Percentiles rank a stretch among this genome's conserved stretches.
Conservation (phyloP, 2,329 filamentous ascomycete species). For the Juglanconis oblonga region DNA sequence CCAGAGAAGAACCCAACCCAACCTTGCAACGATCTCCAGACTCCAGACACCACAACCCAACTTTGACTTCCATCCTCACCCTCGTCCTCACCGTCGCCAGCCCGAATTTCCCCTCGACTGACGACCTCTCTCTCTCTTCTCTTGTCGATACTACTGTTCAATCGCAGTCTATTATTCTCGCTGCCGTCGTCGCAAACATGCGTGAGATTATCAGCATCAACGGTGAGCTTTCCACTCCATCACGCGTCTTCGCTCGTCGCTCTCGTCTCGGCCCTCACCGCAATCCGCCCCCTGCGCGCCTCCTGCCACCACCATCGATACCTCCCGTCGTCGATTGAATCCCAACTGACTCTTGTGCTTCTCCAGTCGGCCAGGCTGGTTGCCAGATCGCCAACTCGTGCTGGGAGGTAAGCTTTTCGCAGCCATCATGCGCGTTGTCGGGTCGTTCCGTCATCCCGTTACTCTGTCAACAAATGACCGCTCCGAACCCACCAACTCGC, state of each 20-base stretch:
- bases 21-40: slow-evolving; percentile 1
- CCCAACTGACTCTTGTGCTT: slow-evolving; percentile 49
- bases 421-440: slow-evolving; percentile 5
- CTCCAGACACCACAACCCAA: slow-evolving; percentile 14
- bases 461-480: slow-evolving; percentile 17
- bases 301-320: slow-evolving; percentile 20
- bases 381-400: slow-evolving; percentile 99
- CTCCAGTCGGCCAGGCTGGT: slow-evolving; percentile 95
- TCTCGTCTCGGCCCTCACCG: slow-evolving; percentile 42
- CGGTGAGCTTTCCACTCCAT: slow-evolving; percentile 59
- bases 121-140: slow-evolving; percentile 26
- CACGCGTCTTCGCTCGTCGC: slow-evolving; percentile 23
- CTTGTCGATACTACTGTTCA: slow-evolving; percentile 29
- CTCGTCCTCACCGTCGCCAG: slow-evolving; percentile 15
- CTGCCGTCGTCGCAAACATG: slow-evolving; percentile 62
- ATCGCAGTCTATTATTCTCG: slow-evolving; percentile 20
- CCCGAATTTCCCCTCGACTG: slow-evolving; percentile 20
- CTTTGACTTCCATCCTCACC: slow-evolving; percentile 7
- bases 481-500: background rate
- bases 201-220: slow-evolving; percentile 99
- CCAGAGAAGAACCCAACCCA: background rate
- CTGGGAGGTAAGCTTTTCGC: slow-evolving; percentile 84
- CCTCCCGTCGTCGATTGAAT: slow-evolving; percentile 23
- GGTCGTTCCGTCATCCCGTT: slow-evolving; percentile 8
- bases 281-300: slow-evolving; percentile 27